Evolutionary conservation across 108 stramenopile genomes (phyloP), one percentile per base, ranked within the genome.

Genomic region (Cyclotella choctawhatcheeana): DNA sequence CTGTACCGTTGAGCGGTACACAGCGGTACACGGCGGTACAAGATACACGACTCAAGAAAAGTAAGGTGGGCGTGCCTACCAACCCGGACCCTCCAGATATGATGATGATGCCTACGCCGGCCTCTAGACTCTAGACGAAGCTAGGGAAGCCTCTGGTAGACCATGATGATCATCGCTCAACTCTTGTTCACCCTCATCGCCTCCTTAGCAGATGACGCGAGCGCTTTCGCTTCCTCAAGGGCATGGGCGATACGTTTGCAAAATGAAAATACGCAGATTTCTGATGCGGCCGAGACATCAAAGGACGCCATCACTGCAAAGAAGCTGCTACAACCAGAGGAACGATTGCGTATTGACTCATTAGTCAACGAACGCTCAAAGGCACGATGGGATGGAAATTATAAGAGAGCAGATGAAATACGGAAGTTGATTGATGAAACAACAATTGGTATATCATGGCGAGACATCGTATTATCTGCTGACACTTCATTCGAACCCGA

Each of bases 311-410:
- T 64, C 27, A 47, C 63, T 30, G 52, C 48, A 44, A 29, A 44
- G 10, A 67, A 55, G 25, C 47, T 69, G 18, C 55, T 77, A 0
- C 32, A 63, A 21, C 6, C 2, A 26, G 58, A 52, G 22, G 67
- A 79, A 25, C 56, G 67, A 20, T 2, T 20, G 17, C 26, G 27
- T 3, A 76, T 81, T 33, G 80, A 81, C 22, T 22, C 18, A 22
- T 29, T 91, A 51, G 85, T 91, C 6, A 20, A 64, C 26, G 54
- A 66, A 64, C 73, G 90, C 29, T 80, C 86, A 13, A 25, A 63
- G 18, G 82, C 90, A 26, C 68, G 90, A 44, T 84, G 77, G 79
- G 44, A 79, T 13, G 86, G 88, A 22, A 66, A 91, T 29, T 91
- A 71, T 54, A 25, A 60, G 3, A 48, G 13, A 14, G 90, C 90